Conservation (phyloP, 164 flowering plant genomes). For the Magnolia kwangsiensis region DNA sequence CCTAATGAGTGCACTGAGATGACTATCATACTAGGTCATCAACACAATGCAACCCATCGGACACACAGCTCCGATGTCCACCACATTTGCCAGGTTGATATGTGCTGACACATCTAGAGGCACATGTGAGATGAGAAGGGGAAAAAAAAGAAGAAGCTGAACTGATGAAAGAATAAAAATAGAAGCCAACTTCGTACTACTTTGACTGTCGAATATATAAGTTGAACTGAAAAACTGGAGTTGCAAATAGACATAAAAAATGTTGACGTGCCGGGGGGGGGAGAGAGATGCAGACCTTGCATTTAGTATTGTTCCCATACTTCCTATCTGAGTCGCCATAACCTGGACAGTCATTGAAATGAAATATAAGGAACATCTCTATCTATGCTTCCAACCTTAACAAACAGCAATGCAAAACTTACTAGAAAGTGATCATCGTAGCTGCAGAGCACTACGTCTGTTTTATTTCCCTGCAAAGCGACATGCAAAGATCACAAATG, state of each 20-base stretch:
- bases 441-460: constrained; percentile 58
- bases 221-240: not conserved
- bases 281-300: constrained; percentile 61
- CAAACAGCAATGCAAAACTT: constrained; percentile 20
- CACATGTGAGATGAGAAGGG: no score
- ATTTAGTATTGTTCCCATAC: constrained; percentile 88
- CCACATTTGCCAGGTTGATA: no score
- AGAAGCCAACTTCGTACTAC: no score
- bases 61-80: no score
- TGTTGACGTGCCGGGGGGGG: not conserved
- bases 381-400: not conserved
- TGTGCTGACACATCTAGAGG: not conserved
- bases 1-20: not conserved
- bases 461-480: constrained; percentile 56
- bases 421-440: constrained; percentile 81
- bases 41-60: no score
- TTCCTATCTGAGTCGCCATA: constrained; percentile 80
- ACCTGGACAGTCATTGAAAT: constrained; percentile 40
- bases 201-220: no score
- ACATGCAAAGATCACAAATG: not conserved
- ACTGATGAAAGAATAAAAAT: not conserved
- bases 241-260: not conserved
- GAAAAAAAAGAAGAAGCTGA: not conserved
- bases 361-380: constrained; percentile 7
- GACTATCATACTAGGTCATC: no score